These are phyloP conservation scores for Lobosporangium transversale DNA, from an alignment of 192 early-diverging fungal genomes.

Conservation along the genomic window DNA sequence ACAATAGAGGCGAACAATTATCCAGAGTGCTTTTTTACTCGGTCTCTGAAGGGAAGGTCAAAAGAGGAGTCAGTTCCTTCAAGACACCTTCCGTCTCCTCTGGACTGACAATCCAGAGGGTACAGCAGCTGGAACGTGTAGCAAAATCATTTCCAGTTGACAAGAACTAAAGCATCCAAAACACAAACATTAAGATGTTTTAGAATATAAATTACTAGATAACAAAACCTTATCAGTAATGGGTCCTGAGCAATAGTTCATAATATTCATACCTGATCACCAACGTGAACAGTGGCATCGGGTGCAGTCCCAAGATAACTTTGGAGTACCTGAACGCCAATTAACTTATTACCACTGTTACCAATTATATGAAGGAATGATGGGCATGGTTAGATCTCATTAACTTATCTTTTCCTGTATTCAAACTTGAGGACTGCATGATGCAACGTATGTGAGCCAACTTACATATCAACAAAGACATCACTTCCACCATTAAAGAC, in stretches of 20 bases:
- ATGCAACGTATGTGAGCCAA: too few species aligned
- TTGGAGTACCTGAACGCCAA: constrained; percentile 87
- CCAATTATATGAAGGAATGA: too few species aligned
- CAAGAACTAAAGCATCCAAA: constrained; percentile 67
- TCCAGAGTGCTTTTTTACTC: constrained; percentile 14
- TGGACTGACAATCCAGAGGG: constrained; percentile 90
- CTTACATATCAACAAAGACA: constrained; percentile 89
- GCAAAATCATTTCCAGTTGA: constrained; percentile 92
- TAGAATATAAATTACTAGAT: too few species aligned
- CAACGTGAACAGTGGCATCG: constrained; percentile 81
- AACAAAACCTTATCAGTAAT: too few species aligned
- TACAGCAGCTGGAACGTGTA: constrained; percentile 85
- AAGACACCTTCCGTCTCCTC: constrained; percentile 84
- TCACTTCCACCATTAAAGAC: constrained; percentile 93
- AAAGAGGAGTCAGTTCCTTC: constrained; percentile 64
- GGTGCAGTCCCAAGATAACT: constrained; percentile 67
- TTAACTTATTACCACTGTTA: constrained; percentile 87
- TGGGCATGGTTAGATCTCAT: too few species aligned
- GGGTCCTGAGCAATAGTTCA: too few species aligned
- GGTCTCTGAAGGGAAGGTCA: constrained; percentile 39
- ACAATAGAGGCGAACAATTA: too few species aligned
- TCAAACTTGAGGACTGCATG: too few species aligned
- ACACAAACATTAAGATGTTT: neutral
- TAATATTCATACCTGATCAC: constrained; percentile 81
- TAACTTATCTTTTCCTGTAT: too few species aligned